Base-by-base conservation (phyloP, 1,284 basidiomycete genomes). In the Microstroma glucosiphilum region DNA sequence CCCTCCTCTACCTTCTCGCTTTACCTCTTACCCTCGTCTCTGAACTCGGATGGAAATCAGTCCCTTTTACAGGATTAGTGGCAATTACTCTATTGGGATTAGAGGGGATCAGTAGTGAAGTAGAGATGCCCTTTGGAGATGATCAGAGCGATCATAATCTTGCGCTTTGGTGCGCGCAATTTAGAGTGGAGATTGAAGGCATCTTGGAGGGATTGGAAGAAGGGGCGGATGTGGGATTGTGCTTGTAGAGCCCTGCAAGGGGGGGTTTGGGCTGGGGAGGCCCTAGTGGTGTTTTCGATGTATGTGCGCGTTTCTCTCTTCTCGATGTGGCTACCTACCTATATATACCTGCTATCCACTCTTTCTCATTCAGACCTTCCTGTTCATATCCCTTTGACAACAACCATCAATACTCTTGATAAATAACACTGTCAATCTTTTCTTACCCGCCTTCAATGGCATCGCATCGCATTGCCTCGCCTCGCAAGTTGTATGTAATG, bases 61-160 rank as follows among this genome's bases (percentile, higher is more conserved):
- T 58, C 1, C 57, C 57, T 40, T 83, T 92, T 37, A 86, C 90
- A 11, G 71, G 67, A 15, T 64, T 79, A 1, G 87, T 91, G 40
- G 87, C 89, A 13, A 90, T 93, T 80, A 92, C 89, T 3, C 84
- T 93, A 66, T 91, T 92, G 88, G 91, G 91, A 12, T 88, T 94
- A 60, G 92, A 94, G 81, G 91, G 91, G 11, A 92, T 94, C 66
- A 91, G 91, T 0, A 88, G 91, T 66, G 87, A 92, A 80, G 90
- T 92, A 67, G 91, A 93, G 41, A 42, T 58, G 57, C 40, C 30
- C 57, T 56, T 54, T 54, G 51, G 51, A 8, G 51, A 54, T 13
- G 51, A 54, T 54, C 21, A 15, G 26, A 23, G 21, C 21, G 51
- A 54, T 54, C 51, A 54, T 54, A 54, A 54, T 13, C 25, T 54